Evolutionary conservation across 441 rosid genomes (phyloP).

Genomic region (Manihot esculenta): DNA sequence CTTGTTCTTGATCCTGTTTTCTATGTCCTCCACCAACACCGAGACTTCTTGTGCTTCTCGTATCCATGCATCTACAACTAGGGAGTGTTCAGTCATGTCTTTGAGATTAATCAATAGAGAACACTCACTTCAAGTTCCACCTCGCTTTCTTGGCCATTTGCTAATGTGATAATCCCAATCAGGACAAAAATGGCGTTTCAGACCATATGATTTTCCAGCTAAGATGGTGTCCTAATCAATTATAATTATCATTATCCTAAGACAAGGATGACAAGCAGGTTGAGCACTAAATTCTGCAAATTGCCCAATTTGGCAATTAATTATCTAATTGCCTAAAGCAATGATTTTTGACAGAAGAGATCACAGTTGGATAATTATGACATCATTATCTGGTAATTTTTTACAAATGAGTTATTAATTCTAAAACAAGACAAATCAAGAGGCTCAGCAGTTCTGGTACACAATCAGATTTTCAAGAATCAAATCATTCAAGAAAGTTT

Average conservation of each 20-base stretch:
- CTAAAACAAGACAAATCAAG: neutral
- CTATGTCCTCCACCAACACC: conserved; percentile 40
- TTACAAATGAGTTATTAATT: neutral
- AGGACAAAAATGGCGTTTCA: neutral
- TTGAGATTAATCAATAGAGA: neutral
- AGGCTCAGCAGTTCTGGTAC: neutral
- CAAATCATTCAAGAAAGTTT: neutral
- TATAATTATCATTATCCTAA: neutral
- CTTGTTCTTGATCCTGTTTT: conserved; percentile 33
- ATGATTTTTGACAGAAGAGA: neutral
- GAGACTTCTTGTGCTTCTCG: conserved; percentile 51
- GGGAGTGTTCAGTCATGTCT: conserved; percentile 26
- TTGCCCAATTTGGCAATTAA: neutral
- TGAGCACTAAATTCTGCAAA: neutral
- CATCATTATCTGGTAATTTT: neutral
- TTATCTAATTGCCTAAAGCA: neutral
- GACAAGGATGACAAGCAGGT: neutral
- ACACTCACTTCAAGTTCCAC: too few species aligned
- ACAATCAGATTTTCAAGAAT: neutral
- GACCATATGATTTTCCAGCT: conserved; percentile 9
- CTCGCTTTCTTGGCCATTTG: neutral
- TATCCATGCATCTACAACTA: conserved; percentile 45
- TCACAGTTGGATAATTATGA: neutral
- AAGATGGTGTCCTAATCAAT: neutral
- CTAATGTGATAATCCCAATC: neutral